Evolutionary conservation across 2,329 filamentous ascomycete genomes (phyloP).

Genomic region (Colletotrichum australisinense): DNA sequence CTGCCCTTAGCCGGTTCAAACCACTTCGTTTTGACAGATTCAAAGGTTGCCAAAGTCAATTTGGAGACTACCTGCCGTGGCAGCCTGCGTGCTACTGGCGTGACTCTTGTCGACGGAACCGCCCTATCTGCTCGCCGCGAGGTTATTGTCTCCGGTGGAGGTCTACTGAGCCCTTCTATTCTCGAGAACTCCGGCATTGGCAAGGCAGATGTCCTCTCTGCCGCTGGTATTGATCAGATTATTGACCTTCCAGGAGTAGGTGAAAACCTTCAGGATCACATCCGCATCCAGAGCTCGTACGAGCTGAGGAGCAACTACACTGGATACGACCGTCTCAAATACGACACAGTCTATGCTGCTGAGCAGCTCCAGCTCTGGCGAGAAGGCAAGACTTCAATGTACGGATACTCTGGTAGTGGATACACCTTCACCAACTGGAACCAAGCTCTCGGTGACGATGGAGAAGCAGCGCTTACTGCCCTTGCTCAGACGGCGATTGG

Average conservation of each 20-base stretch:
- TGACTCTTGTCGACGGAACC: slow-evolving; percentile 40
- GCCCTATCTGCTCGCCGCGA: slow-evolving; percentile 41
- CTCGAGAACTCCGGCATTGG: slow-evolving; percentile 70
- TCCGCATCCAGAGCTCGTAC: slow-evolving; percentile 46
- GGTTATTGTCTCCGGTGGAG: slow-evolving; percentile 53
- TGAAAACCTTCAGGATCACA: slow-evolving; percentile 49
- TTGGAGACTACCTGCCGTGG: slow-evolving; percentile 40
- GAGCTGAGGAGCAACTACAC: slow-evolving; percentile 45
- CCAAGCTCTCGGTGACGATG: slow-evolving; percentile 46
- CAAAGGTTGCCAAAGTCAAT: slow-evolving; percentile 51
- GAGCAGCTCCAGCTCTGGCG: slow-evolving; percentile 51
- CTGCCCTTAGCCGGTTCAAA: slow-evolving; percentile 53
- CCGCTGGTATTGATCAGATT: slow-evolving; percentile 58
- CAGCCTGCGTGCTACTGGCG: slow-evolving; percentile 35
- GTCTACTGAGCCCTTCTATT: slow-evolving; percentile 66
- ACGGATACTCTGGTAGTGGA: slow-evolving; percentile 51
- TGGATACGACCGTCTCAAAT: slow-evolving; percentile 44
- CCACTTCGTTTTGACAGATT: slow-evolving; percentile 49
- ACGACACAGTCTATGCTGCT: slow-evolving; percentile 46
- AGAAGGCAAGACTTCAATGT: slow-evolving; percentile 44
- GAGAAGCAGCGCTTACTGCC: slow-evolving; percentile 40
- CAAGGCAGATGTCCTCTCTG: slow-evolving; percentile 56
- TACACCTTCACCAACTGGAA: slow-evolving; percentile 56
- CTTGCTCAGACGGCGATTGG: slow-evolving; percentile 46
- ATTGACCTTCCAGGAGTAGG: slow-evolving; percentile 67